phyloP scores from a whole-genome alignment of 139 green algal genomes.

The Micractinium conductrix region DNA sequence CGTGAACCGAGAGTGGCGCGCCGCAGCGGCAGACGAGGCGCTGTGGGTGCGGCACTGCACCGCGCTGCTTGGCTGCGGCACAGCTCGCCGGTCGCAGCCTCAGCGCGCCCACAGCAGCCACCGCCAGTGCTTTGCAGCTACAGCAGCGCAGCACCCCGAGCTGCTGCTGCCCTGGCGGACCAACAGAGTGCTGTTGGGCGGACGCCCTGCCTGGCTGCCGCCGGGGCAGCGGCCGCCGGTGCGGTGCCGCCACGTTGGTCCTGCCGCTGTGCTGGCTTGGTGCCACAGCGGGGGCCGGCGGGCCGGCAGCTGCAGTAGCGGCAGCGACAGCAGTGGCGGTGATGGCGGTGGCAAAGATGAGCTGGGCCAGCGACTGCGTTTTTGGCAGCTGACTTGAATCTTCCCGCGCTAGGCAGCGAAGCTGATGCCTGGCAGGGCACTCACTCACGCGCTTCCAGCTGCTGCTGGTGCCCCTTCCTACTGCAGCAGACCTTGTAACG shows the following conservation, averaged over 20 bases:
- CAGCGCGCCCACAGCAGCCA: no score
- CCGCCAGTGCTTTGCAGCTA: background rate
- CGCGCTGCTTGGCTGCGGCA: background rate
- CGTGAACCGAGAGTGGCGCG: constrained; percentile 15
- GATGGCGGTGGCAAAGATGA: no score
- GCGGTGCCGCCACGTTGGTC: background rate
- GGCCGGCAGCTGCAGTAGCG: background rate
- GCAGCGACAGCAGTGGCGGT: background rate
- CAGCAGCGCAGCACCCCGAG: constrained; percentile 3
- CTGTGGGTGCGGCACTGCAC: constrained; percentile 14
- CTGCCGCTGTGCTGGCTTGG: background rate
- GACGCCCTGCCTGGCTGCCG: background rate
- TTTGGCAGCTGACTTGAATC: constrained; percentile 4
- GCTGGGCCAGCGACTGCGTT: background rate
- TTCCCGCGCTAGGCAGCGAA: background rate
- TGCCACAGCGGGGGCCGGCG: constrained; percentile 1
- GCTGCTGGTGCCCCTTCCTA: no score
- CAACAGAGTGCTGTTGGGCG: background rate
- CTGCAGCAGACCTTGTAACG: no score
- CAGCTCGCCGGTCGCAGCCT: no score
- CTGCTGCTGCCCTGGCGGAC: constrained; percentile 19
- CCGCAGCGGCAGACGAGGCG: background rate
- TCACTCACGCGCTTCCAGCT: background rate
- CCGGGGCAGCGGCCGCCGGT: background rate
- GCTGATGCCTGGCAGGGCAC: background rate